Base-by-base conservation (phyloP, 1,139 yeast genomes). In the Barnettozyma hawaiiensis region DNA sequence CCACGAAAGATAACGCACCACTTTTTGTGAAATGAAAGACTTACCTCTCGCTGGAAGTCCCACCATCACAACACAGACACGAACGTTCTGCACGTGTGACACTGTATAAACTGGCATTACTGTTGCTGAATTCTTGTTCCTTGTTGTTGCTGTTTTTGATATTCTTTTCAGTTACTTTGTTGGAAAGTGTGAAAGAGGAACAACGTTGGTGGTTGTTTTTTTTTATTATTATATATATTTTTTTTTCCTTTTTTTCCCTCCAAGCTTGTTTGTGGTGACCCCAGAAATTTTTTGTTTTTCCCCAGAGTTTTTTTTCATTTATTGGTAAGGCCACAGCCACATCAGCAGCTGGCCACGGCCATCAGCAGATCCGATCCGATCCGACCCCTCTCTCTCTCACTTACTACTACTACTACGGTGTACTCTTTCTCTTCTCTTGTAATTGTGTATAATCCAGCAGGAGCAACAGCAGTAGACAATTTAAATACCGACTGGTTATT, bases 1-100 rank as follows among this genome's bases (percentile, higher is more conserved):
- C 98, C 98, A 92, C 37, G 89, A 80, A 45, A 92, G 71, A 60
- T 90, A 92, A 41, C 97, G 75, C 31, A 90, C 96, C 44, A 92
- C 66, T 57, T 79, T 80, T 53, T 79, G 85, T 2, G 85, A 79
- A 40, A 79, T 78, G 57, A 79, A 73, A 2, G 83, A 76, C 55
- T 80, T 80, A 2, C 86, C 86, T 46, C 85, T 63, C 19, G 83
- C 83, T 15, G 86, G 86, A 38, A 80, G 63, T 3, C 86, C 86
- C n/a, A 68, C 71, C 84, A 83, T 81, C 21, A 82, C 81, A 41
- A 83, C 90, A 63, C 90, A 82, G 27, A 83, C 78, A 47, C 85
- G 69, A 37, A 81, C 74, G 57, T 81, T 81, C 52, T 80, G 85
- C 34, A 78, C 78, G 18, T 42, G 45, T 12, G 41, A 38, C 34